Conservation (phyloP, 257 asterid genomes). For the Salvia rosmarinus region DNA sequence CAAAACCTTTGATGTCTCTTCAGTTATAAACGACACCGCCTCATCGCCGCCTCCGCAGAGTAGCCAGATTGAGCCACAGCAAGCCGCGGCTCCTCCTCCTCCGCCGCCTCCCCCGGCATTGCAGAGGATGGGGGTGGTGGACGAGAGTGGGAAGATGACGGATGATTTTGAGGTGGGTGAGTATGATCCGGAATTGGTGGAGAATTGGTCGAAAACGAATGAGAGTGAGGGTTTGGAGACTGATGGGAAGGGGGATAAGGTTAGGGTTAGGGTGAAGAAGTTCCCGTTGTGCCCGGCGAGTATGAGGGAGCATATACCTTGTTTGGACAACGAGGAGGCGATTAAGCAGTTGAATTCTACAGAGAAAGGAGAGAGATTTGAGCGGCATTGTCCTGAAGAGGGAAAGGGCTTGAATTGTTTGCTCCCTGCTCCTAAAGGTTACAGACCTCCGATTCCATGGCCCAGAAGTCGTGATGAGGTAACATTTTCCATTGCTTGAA, state of each 20-base stretch:
- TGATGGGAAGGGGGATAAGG: slow-evolving; percentile 45
- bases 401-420: slow-evolving; percentile 74
- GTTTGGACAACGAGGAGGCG: slow-evolving; percentile 86
- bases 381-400: slow-evolving; percentile 85
- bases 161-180: slow-evolving; percentile 81
- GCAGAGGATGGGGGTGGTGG: slow-evolving; percentile 85
- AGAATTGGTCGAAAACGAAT: slow-evolving; percentile 56
- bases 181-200: slow-evolving; percentile 65
- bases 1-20: slow-evolving; percentile 49
- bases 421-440: slow-evolving; percentile 88
- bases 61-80: slow-evolving; percentile 12
- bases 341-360: slow-evolving; percentile 61
- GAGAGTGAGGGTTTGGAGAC: slow-evolving; percentile 50
- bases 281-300: slow-evolving; percentile 58
- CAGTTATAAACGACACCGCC: slow-evolving; percentile 47
- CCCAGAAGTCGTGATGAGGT: slow-evolving; percentile 97
- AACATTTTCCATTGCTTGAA: slow-evolving; percentile 12
- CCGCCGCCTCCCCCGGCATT: slow-evolving; percentile 54
- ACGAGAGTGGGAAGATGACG: slow-evolving; percentile 81
- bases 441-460: slow-evolving; percentile 78
- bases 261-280: slow-evolving; percentile 60
- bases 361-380: slow-evolving; percentile 77
- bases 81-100: slow-evolving; percentile 19
- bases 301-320: slow-evolving; percentile 90
- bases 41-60: slow-evolving; percentile 14